Evolutionary conservation across 2,329 filamentous ascomycete species (phyloP).

Genomic region (Pestalotiopsis sp.): DNA sequence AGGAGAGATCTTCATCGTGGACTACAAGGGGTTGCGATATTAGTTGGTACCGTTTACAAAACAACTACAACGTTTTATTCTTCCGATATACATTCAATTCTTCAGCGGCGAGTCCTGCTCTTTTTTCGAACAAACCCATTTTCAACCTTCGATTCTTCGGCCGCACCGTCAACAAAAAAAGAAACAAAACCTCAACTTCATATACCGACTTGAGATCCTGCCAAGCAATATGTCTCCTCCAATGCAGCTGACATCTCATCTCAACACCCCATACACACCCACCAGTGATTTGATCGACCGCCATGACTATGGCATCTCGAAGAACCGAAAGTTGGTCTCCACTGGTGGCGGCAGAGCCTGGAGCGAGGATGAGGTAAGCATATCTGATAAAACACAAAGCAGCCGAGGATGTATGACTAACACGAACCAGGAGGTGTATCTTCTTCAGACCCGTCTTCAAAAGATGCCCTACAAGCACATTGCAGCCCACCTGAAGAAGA

Average conservation of each 20-base stretch:
- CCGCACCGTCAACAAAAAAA: constrained; percentile 30
- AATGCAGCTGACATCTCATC: constrained; percentile 45
- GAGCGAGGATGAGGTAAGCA: constrained; percentile 80
- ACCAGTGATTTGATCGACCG: constrained; percentile 57
- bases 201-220: neutral
- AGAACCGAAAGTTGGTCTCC: constrained; percentile 68
- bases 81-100: constrained; percentile 39
- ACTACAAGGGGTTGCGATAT: constrained; percentile 17
- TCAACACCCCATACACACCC: constrained; percentile 47
- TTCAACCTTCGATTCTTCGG: constrained; percentile 34
- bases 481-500: constrained; percentile 82
- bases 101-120: constrained; percentile 46
- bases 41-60: constrained; percentile 15
- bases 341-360: constrained; percentile 78
- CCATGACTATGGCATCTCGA: constrained; percentile 61
- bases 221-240: constrained; percentile 50
- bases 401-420: neutral
- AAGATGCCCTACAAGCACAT: constrained; percentile 94
- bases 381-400: neutral
- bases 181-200: constrained; percentile 10
- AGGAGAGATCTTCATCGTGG: constrained; percentile 1
- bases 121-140: constrained; percentile 23
- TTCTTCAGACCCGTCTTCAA: constrained; percentile 80
- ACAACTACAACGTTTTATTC: constrained; percentile 12
- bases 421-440: constrained; percentile 70